phyloP scores from a whole-genome alignment of 768 basidiomycete species.

The Trametes coccinea region DNA sequence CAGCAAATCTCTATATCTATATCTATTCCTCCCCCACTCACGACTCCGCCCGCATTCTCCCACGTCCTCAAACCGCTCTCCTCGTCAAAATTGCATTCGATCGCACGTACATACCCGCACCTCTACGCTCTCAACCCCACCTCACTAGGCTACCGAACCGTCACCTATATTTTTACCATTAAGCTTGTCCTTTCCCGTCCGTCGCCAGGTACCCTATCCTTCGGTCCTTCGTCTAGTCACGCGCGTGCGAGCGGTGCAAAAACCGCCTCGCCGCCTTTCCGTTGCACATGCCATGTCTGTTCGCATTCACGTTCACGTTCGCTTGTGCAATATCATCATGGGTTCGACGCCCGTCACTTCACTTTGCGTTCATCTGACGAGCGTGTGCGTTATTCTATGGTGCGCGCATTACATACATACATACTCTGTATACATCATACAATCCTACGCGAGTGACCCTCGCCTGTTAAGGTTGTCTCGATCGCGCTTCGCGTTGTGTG shows the following conservation, averaged over 20 bases:
- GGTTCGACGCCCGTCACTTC: constrained; percentile 3
- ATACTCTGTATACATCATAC: neutral
- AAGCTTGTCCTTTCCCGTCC: neutral
- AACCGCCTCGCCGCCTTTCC: neutral
- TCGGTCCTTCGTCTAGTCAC: neutral
- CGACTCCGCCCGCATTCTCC: constrained; percentile 6
- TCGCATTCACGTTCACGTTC: neutral
- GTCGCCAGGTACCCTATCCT: constrained; percentile 1
- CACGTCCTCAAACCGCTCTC: constrained; percentile 15
- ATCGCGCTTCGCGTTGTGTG: neutral
- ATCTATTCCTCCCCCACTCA: constrained; percentile 16
- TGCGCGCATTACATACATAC: neutral
- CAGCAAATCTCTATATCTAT: constrained; percentile 17
- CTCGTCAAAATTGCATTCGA: constrained; percentile 17
- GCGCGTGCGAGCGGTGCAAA: neutral
- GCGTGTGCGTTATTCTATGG: neutral
- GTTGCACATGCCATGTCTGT: neutral
- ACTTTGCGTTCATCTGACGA: constrained; percentile 6
- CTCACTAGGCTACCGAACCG: neutral
- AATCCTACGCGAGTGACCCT: neutral
- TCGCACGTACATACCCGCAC: constrained; percentile 17
- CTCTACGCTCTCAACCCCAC: neutral
- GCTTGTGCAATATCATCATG: constrained; percentile 12
- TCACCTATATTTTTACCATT: constrained; percentile 1
- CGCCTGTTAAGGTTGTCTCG: neutral